Conservation (phyloP, 2,329 filamentous ascomycete genomes). For the Aspergillus sojae region DNA sequence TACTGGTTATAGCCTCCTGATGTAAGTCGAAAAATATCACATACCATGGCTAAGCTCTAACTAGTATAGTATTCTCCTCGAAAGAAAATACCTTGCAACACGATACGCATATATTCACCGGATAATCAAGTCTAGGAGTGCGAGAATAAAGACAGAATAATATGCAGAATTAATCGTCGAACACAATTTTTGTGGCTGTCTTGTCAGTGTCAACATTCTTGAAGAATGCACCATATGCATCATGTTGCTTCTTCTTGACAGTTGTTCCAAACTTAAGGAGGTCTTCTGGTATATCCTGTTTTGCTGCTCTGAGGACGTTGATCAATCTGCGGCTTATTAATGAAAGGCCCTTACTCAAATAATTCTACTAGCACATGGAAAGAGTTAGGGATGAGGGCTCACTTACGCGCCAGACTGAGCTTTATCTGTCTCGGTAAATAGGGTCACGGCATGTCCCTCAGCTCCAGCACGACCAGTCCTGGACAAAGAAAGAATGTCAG, state of each 20-base stretch:
- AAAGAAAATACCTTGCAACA: slow-evolving; percentile 34
- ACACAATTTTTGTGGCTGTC: slow-evolving; percentile 88
- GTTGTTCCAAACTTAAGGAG: slow-evolving; percentile 95
- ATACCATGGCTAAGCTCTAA: slow-evolving; percentile 19
- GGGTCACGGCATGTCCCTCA: slow-evolving; percentile 82
- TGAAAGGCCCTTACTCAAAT: not conserved
- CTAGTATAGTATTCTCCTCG: slow-evolving; percentile 38
- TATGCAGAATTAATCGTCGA: slow-evolving; percentile 59
- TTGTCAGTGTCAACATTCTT: slow-evolving; percentile 84
- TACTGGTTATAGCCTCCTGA: slow-evolving; percentile 55
- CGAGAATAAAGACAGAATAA: slow-evolving; percentile 25
- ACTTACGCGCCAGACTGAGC: slow-evolving; percentile 83
- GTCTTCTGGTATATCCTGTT: slow-evolving; percentile 86
- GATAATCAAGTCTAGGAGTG: slow-evolving; percentile 20
- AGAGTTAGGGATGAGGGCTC: not conserved
- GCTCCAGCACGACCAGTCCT: slow-evolving; percentile 92
- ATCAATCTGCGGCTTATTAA: slow-evolving; percentile 64
- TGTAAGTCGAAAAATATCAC: slow-evolving; percentile 58
- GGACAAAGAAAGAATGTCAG: slow-evolving; percentile 15
- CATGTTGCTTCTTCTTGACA: slow-evolving; percentile 98
- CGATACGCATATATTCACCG: slow-evolving; percentile 27
- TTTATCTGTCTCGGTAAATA: slow-evolving; percentile 97
- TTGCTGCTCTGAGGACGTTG: slow-evolving; percentile 92
- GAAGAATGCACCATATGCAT: slow-evolving; percentile 92
- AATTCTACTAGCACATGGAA: not conserved